Base-by-base conservation (phyloP, 352 stramenopile genomes). In the Globisporangium orthogonon region DNA sequence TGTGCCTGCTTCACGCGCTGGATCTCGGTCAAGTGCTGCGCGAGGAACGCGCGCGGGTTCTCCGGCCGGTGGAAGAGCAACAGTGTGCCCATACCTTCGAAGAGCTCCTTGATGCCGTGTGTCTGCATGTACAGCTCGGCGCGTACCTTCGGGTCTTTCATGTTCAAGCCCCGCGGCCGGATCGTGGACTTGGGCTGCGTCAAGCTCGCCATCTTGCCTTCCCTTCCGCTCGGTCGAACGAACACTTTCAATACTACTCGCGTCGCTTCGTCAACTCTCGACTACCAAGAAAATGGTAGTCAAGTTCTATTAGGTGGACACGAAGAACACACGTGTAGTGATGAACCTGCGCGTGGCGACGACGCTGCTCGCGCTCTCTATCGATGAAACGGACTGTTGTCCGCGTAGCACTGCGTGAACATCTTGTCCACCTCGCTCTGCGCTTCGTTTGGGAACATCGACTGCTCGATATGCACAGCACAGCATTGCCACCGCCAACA, bases 401-500 rank as follows among this genome's bases (percentile, higher is more conserved):
- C 83, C 6, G 67, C 67, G 67, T 87, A 93, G 65, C 83, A 93
- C 53, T 76, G 68, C 4, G 75, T 61, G 50, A 93, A 91, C 75
- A 93, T 89, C 60, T 88, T 84, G 50, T 91, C 73, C 3, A 93
- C 83, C 62, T 88, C 67, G 14, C 63, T 57, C 14, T 69, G 59
- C 11, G 83, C 83, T 70, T 89, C 68, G 7, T 71, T 58, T 44
- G 83, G 81, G 61, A 90, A 91, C 71, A 93, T 89, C 17, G 83
- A 91, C 83, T 93, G 51, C 18, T 50, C 30, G 39, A 35, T 31
- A 46, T 47, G 39, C 23, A 51, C 9, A 47, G 58, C 23, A 23
- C 23, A 23, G 23, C 7, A 35, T 37, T 9, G 33, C 33, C 33
- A 5, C 33, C 33, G 9, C 33, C 33, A 37, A 1, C 33, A 37